Conservation (phyloP, 208 protist genomes). For the Acanthamoeba triangularis region DNA sequence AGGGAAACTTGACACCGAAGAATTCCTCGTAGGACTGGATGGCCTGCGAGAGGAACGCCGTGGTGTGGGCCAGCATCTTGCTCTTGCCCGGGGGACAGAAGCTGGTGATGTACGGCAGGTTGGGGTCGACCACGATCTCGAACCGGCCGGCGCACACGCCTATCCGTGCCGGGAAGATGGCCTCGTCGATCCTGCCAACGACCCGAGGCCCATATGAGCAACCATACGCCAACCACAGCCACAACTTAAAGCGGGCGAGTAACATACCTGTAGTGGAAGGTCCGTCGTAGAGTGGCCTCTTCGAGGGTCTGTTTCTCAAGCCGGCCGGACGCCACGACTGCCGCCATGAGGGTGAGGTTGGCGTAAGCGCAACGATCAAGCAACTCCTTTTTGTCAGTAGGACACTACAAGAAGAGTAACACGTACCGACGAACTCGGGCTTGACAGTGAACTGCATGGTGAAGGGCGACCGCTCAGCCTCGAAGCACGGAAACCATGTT, state of each 20-base stretch:
- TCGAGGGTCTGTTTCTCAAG: constrained; percentile 12
- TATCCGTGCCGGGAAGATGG: constrained; percentile 2
- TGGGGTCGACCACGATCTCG: constrained; percentile 32
- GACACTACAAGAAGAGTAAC: neutral
- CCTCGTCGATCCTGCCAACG: neutral
- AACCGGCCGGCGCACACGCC: constrained; percentile 20
- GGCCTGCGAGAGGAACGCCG: constrained; percentile 73
- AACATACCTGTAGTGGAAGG: neutral
- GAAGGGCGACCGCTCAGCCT: constrained; percentile 65
- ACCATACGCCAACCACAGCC: no score
- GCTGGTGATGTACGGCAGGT: constrained; percentile 31
- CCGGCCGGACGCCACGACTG: constrained; percentile 21
- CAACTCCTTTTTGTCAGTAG: neutral
- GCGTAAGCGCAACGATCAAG: neutral
- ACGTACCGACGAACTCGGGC: constrained; percentile 5
- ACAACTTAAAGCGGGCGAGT: neutral
- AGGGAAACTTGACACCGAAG: constrained; percentile 80
- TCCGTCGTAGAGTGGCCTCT: neutral
- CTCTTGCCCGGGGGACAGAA: constrained; percentile 23
- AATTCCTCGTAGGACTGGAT: constrained; percentile 82
- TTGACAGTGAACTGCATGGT: constrained; percentile 69
- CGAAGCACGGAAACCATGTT: constrained; percentile 84
- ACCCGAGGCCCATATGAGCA: no score
- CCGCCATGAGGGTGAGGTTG: neutral
- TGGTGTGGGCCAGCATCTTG: constrained; percentile 64